These are phyloP conservation scores for Syzygium jambos DNA, from an alignment of 345 rosid genomes.

Conservation along the genomic window DNA sequence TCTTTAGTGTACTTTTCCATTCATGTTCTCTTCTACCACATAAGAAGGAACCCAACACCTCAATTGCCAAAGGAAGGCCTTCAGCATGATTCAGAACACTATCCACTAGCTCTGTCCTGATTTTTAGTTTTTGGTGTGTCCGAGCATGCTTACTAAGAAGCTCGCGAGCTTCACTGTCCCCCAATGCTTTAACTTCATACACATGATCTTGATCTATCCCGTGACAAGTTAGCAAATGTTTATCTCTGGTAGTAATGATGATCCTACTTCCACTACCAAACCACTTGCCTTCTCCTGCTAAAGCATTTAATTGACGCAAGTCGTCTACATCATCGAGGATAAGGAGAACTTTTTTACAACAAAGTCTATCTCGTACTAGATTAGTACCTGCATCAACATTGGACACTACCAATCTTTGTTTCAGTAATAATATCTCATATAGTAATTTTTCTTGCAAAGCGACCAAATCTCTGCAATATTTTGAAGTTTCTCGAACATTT, in stretches of 20 bases:
- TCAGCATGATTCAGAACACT: accelerated
- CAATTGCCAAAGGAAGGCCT: background rate
- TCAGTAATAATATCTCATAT: accelerated
- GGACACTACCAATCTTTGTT: accelerated
- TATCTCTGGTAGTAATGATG: background rate
- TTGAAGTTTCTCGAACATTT: no score
- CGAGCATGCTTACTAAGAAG: accelerated
- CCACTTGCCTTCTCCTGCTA: background rate
- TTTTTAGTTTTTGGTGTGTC: no score
- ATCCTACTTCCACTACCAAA: background rate
- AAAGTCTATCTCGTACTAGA: background rate
- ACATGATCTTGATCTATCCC: background rate
- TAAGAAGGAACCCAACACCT: background rate
- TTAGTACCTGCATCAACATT: accelerated
- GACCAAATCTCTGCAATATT: background rate
- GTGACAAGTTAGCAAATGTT: background rate
- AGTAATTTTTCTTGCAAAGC: background rate
- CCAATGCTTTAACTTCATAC: accelerated
- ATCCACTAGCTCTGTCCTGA: accelerated
- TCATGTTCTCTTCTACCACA: background rate
- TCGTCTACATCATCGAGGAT: background rate
- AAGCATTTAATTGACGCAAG: background rate
- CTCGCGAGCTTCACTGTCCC: accelerated
- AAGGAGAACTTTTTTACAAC: background rate
- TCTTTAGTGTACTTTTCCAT: background rate